phyloP scores from a whole-genome alignment of 164 flowering plant species.

The Stephania yunnanensis region DNA sequence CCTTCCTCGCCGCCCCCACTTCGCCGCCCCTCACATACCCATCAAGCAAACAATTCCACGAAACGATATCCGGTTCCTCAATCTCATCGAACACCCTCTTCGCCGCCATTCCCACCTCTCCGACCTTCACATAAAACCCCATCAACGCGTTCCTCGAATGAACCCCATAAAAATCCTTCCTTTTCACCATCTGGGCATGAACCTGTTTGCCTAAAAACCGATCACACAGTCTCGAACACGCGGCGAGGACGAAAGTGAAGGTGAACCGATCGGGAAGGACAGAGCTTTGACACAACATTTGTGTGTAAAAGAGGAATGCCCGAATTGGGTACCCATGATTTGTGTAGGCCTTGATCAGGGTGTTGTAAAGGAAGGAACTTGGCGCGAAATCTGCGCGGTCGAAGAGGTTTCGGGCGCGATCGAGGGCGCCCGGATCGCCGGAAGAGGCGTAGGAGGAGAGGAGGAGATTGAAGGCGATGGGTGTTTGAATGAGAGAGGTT shows the following conservation, averaged over 20 bases:
- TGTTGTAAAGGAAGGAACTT: constrained; percentile 16
- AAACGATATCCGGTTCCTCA: constrained; percentile 18
- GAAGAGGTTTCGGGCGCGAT: constrained; percentile 16
- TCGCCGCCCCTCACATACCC: constrained; percentile 16
- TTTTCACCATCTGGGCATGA: constrained; percentile 19
- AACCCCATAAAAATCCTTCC: constrained; percentile 9
- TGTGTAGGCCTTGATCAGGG: constrained; percentile 16
- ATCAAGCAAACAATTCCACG: constrained; percentile 24
- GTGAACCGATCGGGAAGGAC: constrained; percentile 17
- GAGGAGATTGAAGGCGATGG: constrained; percentile 13
- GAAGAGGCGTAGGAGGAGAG: constrained; percentile 10
- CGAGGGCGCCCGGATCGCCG: constrained; percentile 3
- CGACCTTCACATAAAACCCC: constrained; percentile 17
- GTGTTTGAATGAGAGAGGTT: constrained; percentile 14
- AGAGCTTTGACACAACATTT: constrained; percentile 16
- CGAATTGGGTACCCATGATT: background rate
- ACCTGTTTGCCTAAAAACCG: constrained; percentile 13
- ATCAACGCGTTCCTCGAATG: constrained; percentile 19
- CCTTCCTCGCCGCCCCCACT: constrained; percentile 3
- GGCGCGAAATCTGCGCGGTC: constrained; percentile 6
- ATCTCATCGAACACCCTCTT: constrained; percentile 16
- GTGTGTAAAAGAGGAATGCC: constrained; percentile 10
- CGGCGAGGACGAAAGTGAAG: constrained; percentile 15
- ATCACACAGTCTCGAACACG: constrained; percentile 10
- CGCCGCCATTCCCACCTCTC: constrained; percentile 8